These are phyloP conservation scores for Microbotryum lychnidis-dioicae DNA, from an alignment of 1,284 basidiomycete genomes.

Conservation along the genomic window DNA sequence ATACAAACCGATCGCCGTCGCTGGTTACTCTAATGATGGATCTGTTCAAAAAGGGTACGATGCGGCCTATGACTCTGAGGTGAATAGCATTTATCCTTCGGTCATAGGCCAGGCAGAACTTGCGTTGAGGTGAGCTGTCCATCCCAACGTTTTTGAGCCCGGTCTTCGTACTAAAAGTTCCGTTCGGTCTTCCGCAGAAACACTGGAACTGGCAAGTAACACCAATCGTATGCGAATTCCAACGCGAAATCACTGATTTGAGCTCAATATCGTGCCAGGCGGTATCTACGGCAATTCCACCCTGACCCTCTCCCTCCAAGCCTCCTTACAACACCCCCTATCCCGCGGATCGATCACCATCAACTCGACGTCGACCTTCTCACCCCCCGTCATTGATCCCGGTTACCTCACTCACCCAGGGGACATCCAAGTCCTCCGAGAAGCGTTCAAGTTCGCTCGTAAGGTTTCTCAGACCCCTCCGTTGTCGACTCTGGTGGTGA, in stretches of 20 bases:
- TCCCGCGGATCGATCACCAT: conserved; percentile 47
- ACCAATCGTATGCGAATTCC: too few species aligned
- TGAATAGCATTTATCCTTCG: conserved; percentile 29
- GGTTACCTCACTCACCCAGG: conserved; percentile 47
- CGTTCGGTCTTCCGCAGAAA: conserved; percentile 32
- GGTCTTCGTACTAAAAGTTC: not conserved
- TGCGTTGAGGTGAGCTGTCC: conserved; percentile 44
- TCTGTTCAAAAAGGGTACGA: conserved; percentile 18
- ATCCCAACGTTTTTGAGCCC: not conserved
- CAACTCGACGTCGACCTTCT: conserved; percentile 51
- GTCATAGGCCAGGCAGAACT: conserved; percentile 55
- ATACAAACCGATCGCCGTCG: conserved; percentile 41
- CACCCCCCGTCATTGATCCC: conserved; percentile 54
- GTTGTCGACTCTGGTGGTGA: conserved; percentile 22
- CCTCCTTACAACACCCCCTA: conserved; percentile 59
- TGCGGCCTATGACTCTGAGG: conserved; percentile 25
- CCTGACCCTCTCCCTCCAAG: conserved; percentile 49
- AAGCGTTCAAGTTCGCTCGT: conserved; percentile 51
- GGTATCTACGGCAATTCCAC: conserved; percentile 35
- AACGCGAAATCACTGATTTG: too few species aligned
- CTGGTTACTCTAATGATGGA: conserved; percentile 19
- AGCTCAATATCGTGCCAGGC: conserved; percentile 15
- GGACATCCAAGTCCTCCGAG: conserved; percentile 53
- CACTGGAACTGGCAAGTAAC: conserved; percentile 41
- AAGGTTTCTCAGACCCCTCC: conserved; percentile 30